Conservation (phyloP, 768 basidiomycete species). For the Tylopilus rubrobrunneus region DNA sequence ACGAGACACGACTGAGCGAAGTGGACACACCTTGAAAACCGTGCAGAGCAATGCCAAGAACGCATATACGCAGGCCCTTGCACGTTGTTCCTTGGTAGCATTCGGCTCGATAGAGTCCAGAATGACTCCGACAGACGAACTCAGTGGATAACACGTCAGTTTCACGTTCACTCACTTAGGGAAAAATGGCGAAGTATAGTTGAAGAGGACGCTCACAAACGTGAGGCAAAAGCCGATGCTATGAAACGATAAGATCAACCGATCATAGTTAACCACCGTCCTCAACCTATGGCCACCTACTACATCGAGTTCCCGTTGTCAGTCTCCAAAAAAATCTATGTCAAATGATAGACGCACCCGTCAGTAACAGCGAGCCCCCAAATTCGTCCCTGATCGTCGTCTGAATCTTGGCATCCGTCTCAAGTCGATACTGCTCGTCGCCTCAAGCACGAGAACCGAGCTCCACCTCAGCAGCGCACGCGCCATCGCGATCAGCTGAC, state of each 20-base stretch:
- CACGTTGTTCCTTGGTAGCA: conserved; percentile 47
- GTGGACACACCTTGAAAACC: conserved; percentile 20
- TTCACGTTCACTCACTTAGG: conserved; percentile 49
- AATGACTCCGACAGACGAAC: conserved; percentile 40
- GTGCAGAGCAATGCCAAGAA: conserved; percentile 67
- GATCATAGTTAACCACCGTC: conserved; percentile 79
- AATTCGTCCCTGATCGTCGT: conserved; percentile 85
- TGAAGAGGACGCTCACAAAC: conserved; percentile 64
- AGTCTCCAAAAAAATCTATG: not conserved
- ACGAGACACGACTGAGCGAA: not conserved
- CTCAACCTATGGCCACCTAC: conserved; percentile 71
- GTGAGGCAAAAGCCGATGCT: conserved; percentile 69
- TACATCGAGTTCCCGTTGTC: conserved; percentile 2
- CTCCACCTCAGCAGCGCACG: conserved; percentile 71
- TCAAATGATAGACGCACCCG: conserved; percentile 42
- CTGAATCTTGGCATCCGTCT: conserved; percentile 89
- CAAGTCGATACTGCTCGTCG: conserved; percentile 82
- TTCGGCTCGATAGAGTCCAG: conserved; percentile 49
- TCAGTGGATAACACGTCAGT: not conserved
- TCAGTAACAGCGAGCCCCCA: conserved; percentile 65
- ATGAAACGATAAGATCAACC: conserved; percentile 59
- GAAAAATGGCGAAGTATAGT: conserved; percentile 82
- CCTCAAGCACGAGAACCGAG: conserved; percentile 74
- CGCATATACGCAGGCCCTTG: conserved; percentile 74
- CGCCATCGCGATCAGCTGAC: conserved; percentile 86